Percentiles rank a stretch among this genome's conserved stretches.
Conservation (phyloP, 129 eudicot genomes). For the Tanacetum coccineum region DNA sequence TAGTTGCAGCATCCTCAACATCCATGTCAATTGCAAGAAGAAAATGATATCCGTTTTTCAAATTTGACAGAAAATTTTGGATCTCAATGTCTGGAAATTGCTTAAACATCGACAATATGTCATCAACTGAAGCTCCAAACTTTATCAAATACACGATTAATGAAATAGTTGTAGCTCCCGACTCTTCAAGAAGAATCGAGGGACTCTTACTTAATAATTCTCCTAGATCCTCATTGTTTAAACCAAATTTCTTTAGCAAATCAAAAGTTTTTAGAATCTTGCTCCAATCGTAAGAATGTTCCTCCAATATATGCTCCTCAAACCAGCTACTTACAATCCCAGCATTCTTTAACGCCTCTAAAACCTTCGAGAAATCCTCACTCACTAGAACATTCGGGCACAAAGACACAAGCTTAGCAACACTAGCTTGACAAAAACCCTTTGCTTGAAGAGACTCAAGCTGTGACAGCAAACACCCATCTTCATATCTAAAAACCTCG, state of each 20-base stretch:
- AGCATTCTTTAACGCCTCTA: slow-evolving; percentile 30
- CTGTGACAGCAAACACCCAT: slow-evolving; percentile 39
- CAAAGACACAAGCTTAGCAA: slow-evolving; percentile 46
- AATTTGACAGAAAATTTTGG: slow-evolving; percentile 37
- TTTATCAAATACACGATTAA: slow-evolving; percentile 18
- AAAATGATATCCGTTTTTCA: slow-evolving; percentile 45
- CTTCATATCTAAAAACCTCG: slow-evolving; percentile 56
- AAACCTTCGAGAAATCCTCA: slow-evolving; percentile 34
- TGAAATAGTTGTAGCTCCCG: slow-evolving; percentile 43
- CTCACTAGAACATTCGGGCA: slow-evolving; percentile 49
- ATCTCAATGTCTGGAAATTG: slow-evolving; percentile 43
- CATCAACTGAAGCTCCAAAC: slow-evolving; percentile 14
- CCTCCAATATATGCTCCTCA: slow-evolving; percentile 42
- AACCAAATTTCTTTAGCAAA: slow-evolving; percentile 41
- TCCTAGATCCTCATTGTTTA: slow-evolving; percentile 36
- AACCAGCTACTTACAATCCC: slow-evolving; percentile 61
- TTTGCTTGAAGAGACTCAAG: slow-evolving; percentile 39
- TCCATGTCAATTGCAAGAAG: slow-evolving; percentile 59
- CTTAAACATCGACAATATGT: slow-evolving; percentile 32
- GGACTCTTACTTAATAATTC: slow-evolving; percentile 40
- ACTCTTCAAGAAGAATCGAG: slow-evolving; percentile 39
- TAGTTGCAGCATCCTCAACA: slow-evolving; percentile 37
- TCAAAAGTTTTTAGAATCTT: slow-evolving; percentile 42
- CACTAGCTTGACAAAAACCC: slow-evolving; percentile 46
- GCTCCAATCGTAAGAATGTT: slow-evolving; percentile 49